A percentile compares a stretch with the other conserved stretches of the same genome.
phyloP scores from a whole-genome alignment of 2,329 filamentous ascomycete species.

The Ceratocystis diversiconidia region DNA sequence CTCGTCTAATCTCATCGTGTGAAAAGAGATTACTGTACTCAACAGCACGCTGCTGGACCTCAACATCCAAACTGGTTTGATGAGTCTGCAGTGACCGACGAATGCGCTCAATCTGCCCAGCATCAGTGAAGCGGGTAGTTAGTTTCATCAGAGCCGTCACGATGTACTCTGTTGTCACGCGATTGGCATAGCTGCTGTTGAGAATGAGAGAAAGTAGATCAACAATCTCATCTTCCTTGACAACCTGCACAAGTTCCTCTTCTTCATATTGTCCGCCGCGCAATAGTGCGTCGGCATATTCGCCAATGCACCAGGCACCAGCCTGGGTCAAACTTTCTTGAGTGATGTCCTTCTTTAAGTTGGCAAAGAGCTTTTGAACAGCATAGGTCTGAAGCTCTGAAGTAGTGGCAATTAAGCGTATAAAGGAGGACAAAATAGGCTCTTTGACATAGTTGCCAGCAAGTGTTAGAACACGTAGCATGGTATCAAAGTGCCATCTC shows the following conservation, averaged over 20 bases:
- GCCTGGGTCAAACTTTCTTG: slow-evolving; percentile 90
- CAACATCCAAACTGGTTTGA: slow-evolving; percentile 79
- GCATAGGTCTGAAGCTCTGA: slow-evolving; percentile 92
- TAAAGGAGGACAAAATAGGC: slow-evolving; percentile 91
- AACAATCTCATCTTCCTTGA: slow-evolving; percentile 79
- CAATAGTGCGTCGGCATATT: slow-evolving; percentile 85
- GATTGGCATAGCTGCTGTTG: slow-evolving; percentile 85
- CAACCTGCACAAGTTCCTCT: slow-evolving; percentile 66
- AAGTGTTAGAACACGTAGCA: slow-evolving; percentile 82
- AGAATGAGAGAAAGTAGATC: slow-evolving; percentile 87
- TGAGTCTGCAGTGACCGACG: slow-evolving; percentile 62
- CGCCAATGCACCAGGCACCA: slow-evolving; percentile 93
- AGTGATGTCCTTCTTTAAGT: slow-evolving; percentile 89
- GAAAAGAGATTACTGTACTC: slow-evolving; percentile 93
- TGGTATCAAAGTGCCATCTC: slow-evolving; percentile 96
- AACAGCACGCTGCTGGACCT: slow-evolving; percentile 89
- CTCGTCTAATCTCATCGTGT: slow-evolving; percentile 71
- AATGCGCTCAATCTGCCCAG: slow-evolving; percentile 74
- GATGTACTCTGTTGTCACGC: slow-evolving; percentile 89
- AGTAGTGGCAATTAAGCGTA: slow-evolving; percentile 86
- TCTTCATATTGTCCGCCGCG: slow-evolving; percentile 73
- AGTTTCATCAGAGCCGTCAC: slow-evolving; percentile 90
- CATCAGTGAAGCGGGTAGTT: slow-evolving; percentile 71
- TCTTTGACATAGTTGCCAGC: slow-evolving; percentile 97
- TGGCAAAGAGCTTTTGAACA: slow-evolving; percentile 83